Conservation (phyloP, 352 stramenopile genomes). For the Globisporangium spiculum region DNA sequence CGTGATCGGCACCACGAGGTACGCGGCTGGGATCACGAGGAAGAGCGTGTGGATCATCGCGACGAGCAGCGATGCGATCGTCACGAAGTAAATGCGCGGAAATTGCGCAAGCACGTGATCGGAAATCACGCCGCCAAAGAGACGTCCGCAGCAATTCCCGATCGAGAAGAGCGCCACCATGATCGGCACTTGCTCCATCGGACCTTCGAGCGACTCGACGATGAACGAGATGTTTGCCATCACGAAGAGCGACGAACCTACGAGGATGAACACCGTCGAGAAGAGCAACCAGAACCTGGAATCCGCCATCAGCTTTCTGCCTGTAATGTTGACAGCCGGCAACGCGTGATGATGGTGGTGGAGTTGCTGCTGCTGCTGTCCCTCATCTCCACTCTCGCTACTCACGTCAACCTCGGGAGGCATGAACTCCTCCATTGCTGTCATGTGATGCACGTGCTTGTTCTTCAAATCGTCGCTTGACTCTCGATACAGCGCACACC, state of each 20-base stretch:
- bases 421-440: conserved; percentile 46
- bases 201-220: conserved; percentile 50
- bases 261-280: conserved; percentile 63
- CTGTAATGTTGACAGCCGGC: conserved; percentile 42
- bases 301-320: conserved; percentile 42
- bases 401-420: conserved; percentile 14
- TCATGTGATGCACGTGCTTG: conserved; percentile 18
- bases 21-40: conserved; percentile 37
- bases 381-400: conserved; percentile 11
- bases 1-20: conserved; percentile 53
- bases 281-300: conserved; percentile 71
- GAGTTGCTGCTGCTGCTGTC: background rate
- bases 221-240: conserved; percentile 84
- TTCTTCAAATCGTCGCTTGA: conserved; percentile 2
- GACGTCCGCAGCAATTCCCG: conserved; percentile 54
- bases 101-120: conserved; percentile 48
- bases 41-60: conserved; percentile 59
- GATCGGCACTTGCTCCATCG: conserved; percentile 46
- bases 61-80: conserved; percentile 50
- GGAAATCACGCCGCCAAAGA: conserved; percentile 55
- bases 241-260: conserved; percentile 70
- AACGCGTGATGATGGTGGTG: background rate
- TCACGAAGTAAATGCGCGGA: conserved; percentile 64
- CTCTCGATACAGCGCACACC: conserved; percentile 47
- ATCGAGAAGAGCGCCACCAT: conserved; percentile 76